Evolutionary conservation across 139 green algal genomes (phyloP).

Genomic region (Mychonastes homosphaera): DNA sequence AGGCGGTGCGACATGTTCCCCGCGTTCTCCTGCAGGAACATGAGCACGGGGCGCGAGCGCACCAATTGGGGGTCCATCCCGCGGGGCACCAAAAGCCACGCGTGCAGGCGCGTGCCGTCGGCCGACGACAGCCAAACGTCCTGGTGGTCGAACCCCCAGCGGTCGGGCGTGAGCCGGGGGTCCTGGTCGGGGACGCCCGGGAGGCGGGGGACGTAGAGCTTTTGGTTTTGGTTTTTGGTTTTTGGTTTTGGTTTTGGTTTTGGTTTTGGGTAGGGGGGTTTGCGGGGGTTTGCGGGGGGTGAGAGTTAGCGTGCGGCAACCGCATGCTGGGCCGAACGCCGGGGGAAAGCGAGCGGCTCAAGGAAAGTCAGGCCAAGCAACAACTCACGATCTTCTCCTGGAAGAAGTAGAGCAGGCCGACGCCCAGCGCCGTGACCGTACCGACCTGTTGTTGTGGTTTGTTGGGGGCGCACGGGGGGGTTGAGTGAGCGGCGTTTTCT

Average conservation of each 20-base stretch:
- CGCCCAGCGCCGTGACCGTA: slow-evolving; percentile 30
- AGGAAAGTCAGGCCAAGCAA: too few relatives aligned
- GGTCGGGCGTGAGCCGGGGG: slow-evolving; percentile 34
- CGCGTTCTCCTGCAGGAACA: slow-evolving; percentile 85
- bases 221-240: too few relatives aligned
- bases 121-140: slow-evolving; percentile 45
- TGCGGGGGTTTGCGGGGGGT: too few relatives aligned
- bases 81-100: slow-evolving; percentile 55
- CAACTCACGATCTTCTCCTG: slow-evolving; percentile 64
- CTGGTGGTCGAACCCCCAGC: slow-evolving; percentile 46
- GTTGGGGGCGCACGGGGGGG: too few relatives aligned
- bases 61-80: slow-evolving; percentile 24
- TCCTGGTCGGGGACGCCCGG: slow-evolving; percentile 51
- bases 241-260: too few relatives aligned
- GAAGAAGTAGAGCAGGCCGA: slow-evolving; percentile 57
- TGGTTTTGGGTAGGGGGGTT: too few relatives aligned
- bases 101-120: slow-evolving; percentile 64
- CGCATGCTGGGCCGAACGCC: too few relatives aligned
- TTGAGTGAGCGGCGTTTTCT: too few relatives aligned
- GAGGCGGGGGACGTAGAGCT: slow-evolving; percentile 69
- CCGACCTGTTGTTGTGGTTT: slow-evolving; percentile 42
- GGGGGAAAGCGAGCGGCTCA: too few relatives aligned
- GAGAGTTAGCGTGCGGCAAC: too few relatives aligned
- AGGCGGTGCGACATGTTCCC: slow-evolving; percentile 80
- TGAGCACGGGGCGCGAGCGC: slow-evolving; percentile 38